Evolutionary conservation across 345 rosid species (phyloP).

Genomic region (Theobroma cacao): DNA sequence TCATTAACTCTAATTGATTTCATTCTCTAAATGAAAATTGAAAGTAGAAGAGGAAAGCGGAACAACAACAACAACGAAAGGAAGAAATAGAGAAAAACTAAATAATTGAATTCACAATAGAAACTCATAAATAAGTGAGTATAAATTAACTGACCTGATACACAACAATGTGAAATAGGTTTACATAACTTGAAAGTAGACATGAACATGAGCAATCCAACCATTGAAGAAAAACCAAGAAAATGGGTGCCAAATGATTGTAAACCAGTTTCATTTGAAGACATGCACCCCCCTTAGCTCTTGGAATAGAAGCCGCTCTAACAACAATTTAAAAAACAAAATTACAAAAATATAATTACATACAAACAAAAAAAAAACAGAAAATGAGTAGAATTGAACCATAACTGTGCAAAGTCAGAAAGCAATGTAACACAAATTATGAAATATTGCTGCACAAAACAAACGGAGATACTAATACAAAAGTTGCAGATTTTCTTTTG

Average conservation of each 20-base stretch:
- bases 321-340: background rate
- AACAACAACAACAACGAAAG: background rate
- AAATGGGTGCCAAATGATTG: conserved; percentile 46
- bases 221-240: conserved; percentile 43
- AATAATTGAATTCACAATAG: background rate
- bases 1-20: background rate
- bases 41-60: background rate
- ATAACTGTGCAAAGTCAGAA: background rate
- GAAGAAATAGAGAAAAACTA: background rate
- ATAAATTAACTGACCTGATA: conserved; percentile 34
- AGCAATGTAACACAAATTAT: background rate
- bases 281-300: conserved; percentile 28
- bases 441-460: background rate
- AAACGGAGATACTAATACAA: background rate
- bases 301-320: conserved; percentile 50
- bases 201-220: conserved; percentile 42
- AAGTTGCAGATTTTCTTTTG: background rate
- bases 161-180: conserved; percentile 43
- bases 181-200: conserved; percentile 40
- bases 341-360: background rate
- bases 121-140: background rate
- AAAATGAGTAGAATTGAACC: background rate
- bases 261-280: conserved; percentile 46
- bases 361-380: background rate
- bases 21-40: background rate